Evolutionary conservation across 176 grass and related monocot species (phyloP).

Genomic region (Stipa capillata): DNA sequence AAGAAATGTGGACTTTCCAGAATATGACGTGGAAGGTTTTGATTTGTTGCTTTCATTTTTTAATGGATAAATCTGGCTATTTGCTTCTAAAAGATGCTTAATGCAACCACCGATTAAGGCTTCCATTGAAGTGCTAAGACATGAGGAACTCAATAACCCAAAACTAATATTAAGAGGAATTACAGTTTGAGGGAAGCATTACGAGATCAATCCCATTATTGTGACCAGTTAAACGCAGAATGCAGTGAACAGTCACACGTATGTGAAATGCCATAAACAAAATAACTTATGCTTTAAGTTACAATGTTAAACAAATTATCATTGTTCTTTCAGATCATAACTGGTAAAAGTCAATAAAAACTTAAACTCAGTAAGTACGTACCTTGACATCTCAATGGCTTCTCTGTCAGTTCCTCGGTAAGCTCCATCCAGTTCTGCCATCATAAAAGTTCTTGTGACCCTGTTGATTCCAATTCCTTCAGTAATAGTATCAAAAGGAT

Average conservation of each 20-base stretch:
- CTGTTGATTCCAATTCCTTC: slow-evolving; percentile 99
- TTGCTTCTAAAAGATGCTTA: slow-evolving; percentile 16
- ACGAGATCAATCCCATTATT: neutral
- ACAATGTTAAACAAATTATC: neutral
- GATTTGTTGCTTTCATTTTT: too few relatives aligned
- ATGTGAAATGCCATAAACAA: neutral
- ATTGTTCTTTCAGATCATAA: slow-evolving; percentile 7
- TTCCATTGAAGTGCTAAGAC: neutral
- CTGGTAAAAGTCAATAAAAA: neutral
- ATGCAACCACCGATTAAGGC: neutral
- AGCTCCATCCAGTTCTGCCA: slow-evolving; percentile 87
- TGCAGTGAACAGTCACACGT: neutral
- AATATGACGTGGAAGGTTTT: neutral
- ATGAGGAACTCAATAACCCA: neutral
- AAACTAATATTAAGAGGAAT: neutral
- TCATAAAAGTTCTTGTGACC: slow-evolving; percentile 84
- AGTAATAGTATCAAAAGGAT: slow-evolving; percentile 94
- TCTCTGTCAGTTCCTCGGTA: slow-evolving; percentile 79
- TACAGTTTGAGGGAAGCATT: neutral
- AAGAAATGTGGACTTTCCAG: too few relatives aligned
- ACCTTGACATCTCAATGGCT: slow-evolving; percentile 98
- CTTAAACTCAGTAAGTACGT: neutral
- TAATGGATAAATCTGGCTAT: neutral
- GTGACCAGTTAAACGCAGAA: neutral
- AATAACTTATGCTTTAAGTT: neutral